Base-by-base conservation (phyloP, 129 eudicot species). In the Ambrosia trifida region DNA sequence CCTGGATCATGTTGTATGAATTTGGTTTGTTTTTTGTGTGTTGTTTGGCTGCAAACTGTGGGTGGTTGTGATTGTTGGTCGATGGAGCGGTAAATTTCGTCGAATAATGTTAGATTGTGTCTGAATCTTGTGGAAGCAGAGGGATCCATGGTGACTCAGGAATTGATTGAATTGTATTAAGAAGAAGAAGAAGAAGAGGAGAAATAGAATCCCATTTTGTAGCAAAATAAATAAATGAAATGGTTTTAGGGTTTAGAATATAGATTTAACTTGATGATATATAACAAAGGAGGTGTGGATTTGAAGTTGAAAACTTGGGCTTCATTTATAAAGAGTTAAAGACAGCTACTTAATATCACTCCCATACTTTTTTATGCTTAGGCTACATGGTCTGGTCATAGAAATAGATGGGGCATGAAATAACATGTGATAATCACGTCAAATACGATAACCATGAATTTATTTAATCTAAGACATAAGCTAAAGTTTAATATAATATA, bases 51-150 rank as follows among this genome's bases (percentile, higher is more conserved):
- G 56, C 68, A 66, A n/a, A 46, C 51, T 0, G 69, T 12, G 5
- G 64, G 28, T 24, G 64, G 28, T 24, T 24, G 28, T 24, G 28
- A 64, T 9, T 79, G 66, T 5, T 78, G 64, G 45, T 89, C 96
- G 17, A 91, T 85, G 2, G 97, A 88, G 11, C 84, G 90, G 59
- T 91, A 91, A 72, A 88, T 88, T 7, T 87, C 78, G 52, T 91
- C 94, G 64, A 91, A 93, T 9, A 91, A 91, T 2, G 97, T 88
- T 16, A 88, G 86, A 44, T 59, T 68, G 19, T 75, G 61, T 31
- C 61, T 38, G 38, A 41, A 44, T 4, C 73, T 69, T 30, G 72
- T 68, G 71, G 68, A 75, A 74, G 44, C 43, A 47, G 43, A 38
- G 8, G 61, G 40, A 47, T 73, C 69, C 77, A 54, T 56, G 18